Conservation (phyloP, 2,329 filamentous ascomycete genomes). For the Albifimbria verrucaria region DNA sequence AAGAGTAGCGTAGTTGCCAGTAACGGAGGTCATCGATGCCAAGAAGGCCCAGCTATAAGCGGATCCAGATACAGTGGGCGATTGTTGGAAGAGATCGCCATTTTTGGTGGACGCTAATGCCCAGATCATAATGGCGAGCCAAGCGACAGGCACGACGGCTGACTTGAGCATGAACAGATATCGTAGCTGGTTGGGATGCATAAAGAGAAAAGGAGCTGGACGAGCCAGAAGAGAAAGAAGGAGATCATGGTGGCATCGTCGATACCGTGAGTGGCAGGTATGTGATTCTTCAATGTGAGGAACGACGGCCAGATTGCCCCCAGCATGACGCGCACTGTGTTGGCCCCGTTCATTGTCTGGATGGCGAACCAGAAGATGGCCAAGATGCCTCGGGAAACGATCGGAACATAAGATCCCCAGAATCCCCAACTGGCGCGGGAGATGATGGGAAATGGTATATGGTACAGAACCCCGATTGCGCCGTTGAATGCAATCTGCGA, state of each 20-base stretch:
- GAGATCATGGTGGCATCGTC: constrained; percentile 36
- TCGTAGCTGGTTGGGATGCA: constrained; percentile 33
- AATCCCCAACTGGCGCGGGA: constrained; percentile 24
- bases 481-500: constrained; percentile 44
- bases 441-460: constrained; percentile 29
- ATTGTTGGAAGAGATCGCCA: constrained; percentile 16
- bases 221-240: constrained; percentile 44
- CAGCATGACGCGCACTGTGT: constrained; percentile 16
- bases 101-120: constrained; percentile 8
- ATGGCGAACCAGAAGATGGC: constrained; percentile 28
- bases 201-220: constrained; percentile 38
- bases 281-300: constrained; percentile 29
- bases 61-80: constrained; percentile 30
- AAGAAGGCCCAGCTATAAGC: constrained; percentile 39
- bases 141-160: constrained; percentile 16
- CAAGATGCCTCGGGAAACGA: constrained; percentile 25
- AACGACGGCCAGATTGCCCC: constrained; percentile 40
- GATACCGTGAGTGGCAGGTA: constrained; percentile 29
- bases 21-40: constrained; percentile 42
- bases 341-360: constrained; percentile 27
- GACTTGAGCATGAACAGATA: constrained; percentile 31
- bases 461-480: constrained; percentile 26
- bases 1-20: constrained; percentile 45
- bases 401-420: constrained; percentile 26
- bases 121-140: constrained; percentile 28